A percentile compares a stretch with the other conserved stretches of the same genome.
Evolutionary conservation across 2,329 filamentous ascomycete species (phyloP).

Genomic region (Hortaea sp.): DNA sequence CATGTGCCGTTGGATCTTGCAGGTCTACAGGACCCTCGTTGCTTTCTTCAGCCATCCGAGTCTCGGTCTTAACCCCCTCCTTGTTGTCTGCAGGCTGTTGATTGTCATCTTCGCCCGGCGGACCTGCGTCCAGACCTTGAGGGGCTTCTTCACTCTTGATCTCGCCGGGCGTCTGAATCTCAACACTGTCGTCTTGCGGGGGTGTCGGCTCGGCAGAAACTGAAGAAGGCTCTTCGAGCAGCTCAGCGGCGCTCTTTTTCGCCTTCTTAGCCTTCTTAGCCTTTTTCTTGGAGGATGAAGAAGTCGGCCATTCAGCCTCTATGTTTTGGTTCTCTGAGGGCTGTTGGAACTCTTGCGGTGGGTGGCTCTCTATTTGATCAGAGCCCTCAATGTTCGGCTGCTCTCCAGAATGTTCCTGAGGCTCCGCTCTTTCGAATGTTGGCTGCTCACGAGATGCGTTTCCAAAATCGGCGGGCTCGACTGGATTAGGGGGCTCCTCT

Average conservation of each 20-base stretch:
- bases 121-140: too few species aligned
- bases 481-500: neutral
- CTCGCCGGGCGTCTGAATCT: neutral
- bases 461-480: neutral
- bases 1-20: too few species aligned
- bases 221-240: too few species aligned
- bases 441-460: neutral
- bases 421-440: neutral
- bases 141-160: too few species aligned
- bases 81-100: too few species aligned
- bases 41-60: too few species aligned
- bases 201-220: too few species aligned
- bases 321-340: neutral
- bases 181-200: too few species aligned
- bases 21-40: too few species aligned
- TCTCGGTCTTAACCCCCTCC: too few species aligned
- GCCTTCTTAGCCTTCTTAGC: slow-evolving; percentile 1
- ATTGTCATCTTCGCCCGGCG: too few species aligned
- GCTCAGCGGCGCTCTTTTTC: neutral
- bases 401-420: neutral
- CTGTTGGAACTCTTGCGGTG: neutral
- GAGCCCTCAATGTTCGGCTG: neutral
- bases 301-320: neutral
- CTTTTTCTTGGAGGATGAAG: neutral
- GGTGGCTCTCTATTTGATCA: neutral